These are phyloP conservation scores for Epichloe typhina DNA, from an alignment of 2,329 filamentous ascomycete genomes.

Conservation along the genomic window DNA sequence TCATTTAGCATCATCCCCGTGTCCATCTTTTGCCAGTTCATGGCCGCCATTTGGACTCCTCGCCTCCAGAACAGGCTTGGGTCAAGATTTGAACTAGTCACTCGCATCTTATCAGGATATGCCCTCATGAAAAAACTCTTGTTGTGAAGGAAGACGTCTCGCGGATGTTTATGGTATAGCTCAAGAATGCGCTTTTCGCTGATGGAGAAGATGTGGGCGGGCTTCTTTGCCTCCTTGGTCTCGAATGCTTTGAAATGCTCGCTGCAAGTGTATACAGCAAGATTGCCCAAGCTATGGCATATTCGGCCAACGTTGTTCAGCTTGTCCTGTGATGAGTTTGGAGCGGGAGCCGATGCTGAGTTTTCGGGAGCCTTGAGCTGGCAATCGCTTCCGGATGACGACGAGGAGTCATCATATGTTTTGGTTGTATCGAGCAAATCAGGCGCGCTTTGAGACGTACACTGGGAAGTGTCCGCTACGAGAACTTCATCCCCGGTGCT, in stretches of 20 bases:
- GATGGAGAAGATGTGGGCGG: constrained; percentile 72
- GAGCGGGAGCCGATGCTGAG: neutral
- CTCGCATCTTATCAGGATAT: constrained; percentile 66
- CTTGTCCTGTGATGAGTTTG: constrained; percentile 9
- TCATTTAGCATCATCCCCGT: constrained; percentile 93
- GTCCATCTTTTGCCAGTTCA: constrained; percentile 96
- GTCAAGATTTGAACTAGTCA: constrained; percentile 89
- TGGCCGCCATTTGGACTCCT: constrained; percentile 92
- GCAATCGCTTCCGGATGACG: constrained; percentile 31
- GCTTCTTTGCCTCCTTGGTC: constrained; percentile 46
- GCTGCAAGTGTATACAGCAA: constrained; percentile 79
- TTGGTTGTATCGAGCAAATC: constrained; percentile 16
- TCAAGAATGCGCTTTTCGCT: constrained; percentile 62
- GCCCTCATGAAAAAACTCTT: constrained; percentile 79
- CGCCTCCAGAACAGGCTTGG: constrained; percentile 84
- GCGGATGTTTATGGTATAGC: constrained; percentile 47
- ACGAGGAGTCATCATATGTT: constrained; percentile 24
- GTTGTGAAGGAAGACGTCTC: constrained; percentile 77
- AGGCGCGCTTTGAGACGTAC: constrained; percentile 7
- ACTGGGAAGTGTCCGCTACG: neutral
- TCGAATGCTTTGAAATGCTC: constrained; percentile 66
- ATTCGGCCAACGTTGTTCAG: constrained; percentile 44
- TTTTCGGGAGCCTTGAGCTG: constrained; percentile 5
- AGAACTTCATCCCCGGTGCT: neutral
- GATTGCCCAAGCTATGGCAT: constrained; percentile 53